Conservation (phyloP, 805 yeast species). For the Candida bentonensis region DNA sequence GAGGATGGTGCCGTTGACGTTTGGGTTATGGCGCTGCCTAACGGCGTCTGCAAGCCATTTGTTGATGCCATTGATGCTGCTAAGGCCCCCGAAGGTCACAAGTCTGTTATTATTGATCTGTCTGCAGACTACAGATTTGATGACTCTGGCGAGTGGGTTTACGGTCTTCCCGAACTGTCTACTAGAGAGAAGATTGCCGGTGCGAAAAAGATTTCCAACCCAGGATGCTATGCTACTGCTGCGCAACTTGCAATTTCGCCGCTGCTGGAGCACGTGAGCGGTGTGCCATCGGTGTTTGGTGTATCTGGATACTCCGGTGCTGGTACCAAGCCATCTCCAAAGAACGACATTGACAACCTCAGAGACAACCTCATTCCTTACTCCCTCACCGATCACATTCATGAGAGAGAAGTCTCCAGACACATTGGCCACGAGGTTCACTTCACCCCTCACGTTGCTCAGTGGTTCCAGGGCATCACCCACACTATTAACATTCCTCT, state of each 20-base stretch:
- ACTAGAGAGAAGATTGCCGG: slow-evolving; percentile 49
- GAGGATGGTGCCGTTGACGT: slow-evolving; percentile 68
- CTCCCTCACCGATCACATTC: slow-evolving; percentile 91
- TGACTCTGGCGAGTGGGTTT: slow-evolving; percentile 73
- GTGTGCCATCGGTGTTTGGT: slow-evolving; percentile 73
- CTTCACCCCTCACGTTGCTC: slow-evolving; percentile 95
- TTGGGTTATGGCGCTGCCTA: slow-evolving; percentile 99
- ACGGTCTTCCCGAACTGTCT: slow-evolving; percentile 89
- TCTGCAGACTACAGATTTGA: slow-evolving; percentile 97
- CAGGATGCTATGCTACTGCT: slow-evolving; percentile 99
- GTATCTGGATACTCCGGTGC: slow-evolving; percentile 99
- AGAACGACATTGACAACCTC: slow-evolving; percentile 69
- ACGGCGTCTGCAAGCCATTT: slow-evolving; percentile 72
- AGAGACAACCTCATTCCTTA: slow-evolving; percentile 84
- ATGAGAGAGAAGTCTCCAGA: slow-evolving; percentile 80
- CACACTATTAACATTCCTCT: slow-evolving; percentile 86
- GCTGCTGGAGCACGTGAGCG: slow-evolving; percentile 40
- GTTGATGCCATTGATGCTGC: slow-evolving; percentile 27
- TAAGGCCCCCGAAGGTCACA: slow-evolving; percentile 33
- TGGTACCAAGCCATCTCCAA: slow-evolving; percentile 96
- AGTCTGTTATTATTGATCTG: slow-evolving; percentile 75
- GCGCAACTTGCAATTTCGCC: slow-evolving; percentile 92
- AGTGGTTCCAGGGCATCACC: slow-evolving; percentile 98
- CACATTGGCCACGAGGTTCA: slow-evolving; percentile 71
- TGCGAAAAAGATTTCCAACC: slow-evolving; percentile 81